Evolutionary conservation across 305 asterid genomes (phyloP), one percentile per base, ranked within the genome.

Genomic region (Fraxinus greggii): DNA sequence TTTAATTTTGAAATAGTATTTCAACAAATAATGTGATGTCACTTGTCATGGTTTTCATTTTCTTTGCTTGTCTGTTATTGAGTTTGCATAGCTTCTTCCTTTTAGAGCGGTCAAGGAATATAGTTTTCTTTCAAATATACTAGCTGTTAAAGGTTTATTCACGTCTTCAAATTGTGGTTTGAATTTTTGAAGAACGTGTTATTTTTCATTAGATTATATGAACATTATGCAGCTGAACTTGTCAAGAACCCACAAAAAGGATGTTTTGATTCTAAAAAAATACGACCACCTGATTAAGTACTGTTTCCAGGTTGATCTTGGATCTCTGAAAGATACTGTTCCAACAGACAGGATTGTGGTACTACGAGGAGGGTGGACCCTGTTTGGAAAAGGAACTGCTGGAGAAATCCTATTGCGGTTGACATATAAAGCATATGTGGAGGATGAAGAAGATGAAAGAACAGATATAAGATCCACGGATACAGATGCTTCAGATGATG

Each of bases 391-490:
- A 65, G 88, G 94, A 72, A 84, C 93, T 70, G 95, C 92, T 81
- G 99, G 99, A 78, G 99, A 95, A 87, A 86, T 97, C 82, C 86
- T 94, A 67, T 86, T 97, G 56, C 94, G 98, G 31, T 84, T 97
- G 89, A 97, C 99, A 32, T 94, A 97, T 88, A 94, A 97, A 92
- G 98, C 97, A 38, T 97, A 97, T 61, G 98, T 97, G 38, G 99
- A 97, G 87, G 99, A 97, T 83, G 99, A 97, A 86, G 99, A 96
- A 87, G 99, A 97, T 85, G 98, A 96, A 86, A 91, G 70, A 85
- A 77, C 85, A 24, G 92, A 83, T 78, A 88, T 83, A 77, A 87
- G 80, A 54, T 82, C 84, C 31, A 59, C 67, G 28, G 87, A 84
- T 83, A 42, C 79, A 23, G 91, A 90, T 86, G 85, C 80, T 78